Evolutionary conservation across 257 asterid species (phyloP).

Genomic region (Cynanchum wilfordii): DNA sequence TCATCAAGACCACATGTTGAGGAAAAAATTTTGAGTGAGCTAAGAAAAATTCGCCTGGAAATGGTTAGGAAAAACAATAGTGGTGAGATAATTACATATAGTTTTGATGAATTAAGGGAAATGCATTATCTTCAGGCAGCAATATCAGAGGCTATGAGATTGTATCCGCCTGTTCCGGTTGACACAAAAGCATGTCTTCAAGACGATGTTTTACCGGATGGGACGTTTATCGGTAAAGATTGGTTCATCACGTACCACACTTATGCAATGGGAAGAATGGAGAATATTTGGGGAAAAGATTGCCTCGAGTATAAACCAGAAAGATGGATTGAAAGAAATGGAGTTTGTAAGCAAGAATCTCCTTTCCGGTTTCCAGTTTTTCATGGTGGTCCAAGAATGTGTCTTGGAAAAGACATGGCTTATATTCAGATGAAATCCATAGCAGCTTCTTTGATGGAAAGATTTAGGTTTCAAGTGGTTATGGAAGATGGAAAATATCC

Average conservation of each 20-base stretch:
- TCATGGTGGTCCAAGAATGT: slow-evolving; percentile 87
- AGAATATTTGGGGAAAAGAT: slow-evolving; percentile 71
- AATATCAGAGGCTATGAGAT: slow-evolving; percentile 76
- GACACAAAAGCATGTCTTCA: slow-evolving; percentile 53
- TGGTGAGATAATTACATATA: slow-evolving; percentile 19
- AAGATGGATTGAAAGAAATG: slow-evolving; percentile 74
- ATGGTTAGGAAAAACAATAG: slow-evolving; percentile 28
- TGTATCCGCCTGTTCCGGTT: slow-evolving; percentile 81
- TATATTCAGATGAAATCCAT: slow-evolving; percentile 86
- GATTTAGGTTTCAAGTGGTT: slow-evolving; percentile 45
- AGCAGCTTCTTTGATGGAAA: slow-evolving; percentile 70
- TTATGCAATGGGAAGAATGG: slow-evolving; percentile 91
- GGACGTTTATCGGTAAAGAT: slow-evolving; percentile 56
- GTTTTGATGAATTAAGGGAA: slow-evolving; percentile 59
- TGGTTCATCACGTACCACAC: slow-evolving; percentile 65
- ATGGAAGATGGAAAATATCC: slow-evolving; percentile 57
- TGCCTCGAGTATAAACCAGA: slow-evolving; percentile 77
- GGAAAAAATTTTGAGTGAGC: slow-evolving; percentile 46
- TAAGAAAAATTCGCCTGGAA: slow-evolving; percentile 24
- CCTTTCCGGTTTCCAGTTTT: slow-evolving; percentile 72
- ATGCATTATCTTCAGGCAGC: slow-evolving; percentile 92
- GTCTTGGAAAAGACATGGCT: slow-evolving; percentile 93
- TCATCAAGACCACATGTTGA: slow-evolving; percentile 45
- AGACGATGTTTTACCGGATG: slow-evolving; percentile 71
- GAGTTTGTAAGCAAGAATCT: slow-evolving; percentile 53